These are phyloP conservation scores for Coemansia sp. DNA, from an alignment of 192 early-diverging fungal genomes.

Conservation along the genomic window DNA sequence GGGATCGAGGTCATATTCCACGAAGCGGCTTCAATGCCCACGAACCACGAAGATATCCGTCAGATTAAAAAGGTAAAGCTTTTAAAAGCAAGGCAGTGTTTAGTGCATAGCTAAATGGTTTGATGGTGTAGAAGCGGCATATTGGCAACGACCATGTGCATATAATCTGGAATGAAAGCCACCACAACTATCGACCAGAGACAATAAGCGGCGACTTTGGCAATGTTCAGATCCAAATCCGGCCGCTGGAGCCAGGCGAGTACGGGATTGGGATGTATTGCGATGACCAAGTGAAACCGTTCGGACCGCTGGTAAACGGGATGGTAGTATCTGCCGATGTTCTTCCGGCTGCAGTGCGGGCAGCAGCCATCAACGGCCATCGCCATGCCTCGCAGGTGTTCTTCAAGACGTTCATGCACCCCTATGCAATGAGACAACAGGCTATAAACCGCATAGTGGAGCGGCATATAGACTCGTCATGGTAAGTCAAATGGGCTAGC, in stretches of 20 bases:
- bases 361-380: constrained; percentile 77
- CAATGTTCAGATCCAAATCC: constrained; percentile 90
- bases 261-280: constrained; percentile 58
- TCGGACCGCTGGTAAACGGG: constrained; percentile 83
- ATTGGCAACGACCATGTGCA: constrained; percentile 99
- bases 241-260: constrained; percentile 69
- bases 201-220: constrained; percentile 99
- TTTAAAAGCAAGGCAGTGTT: too few relatives aligned
- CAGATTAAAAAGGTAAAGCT: constrained; percentile 85
- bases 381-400: constrained; percentile 24
- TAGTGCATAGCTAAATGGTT: not conserved
- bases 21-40: constrained; percentile 86
- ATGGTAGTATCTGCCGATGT: constrained; percentile 73
- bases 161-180: constrained; percentile 96
- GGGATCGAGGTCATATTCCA: constrained; percentile 90
- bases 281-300: constrained; percentile 68
- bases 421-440: constrained; percentile 39
- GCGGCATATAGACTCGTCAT: constrained; percentile 20
- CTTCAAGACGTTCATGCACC: constrained; percentile 34
- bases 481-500: constrained; percentile 15
- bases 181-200: constrained; percentile 75
- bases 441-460: constrained; percentile 40
- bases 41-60: constrained; percentile 71
- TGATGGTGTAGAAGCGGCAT: constrained; percentile 79
- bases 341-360: constrained; percentile 74